Base-by-base conservation (phyloP, 495 filamentous ascomycete species). In the Aspergillus incahuasiensis region DNA sequence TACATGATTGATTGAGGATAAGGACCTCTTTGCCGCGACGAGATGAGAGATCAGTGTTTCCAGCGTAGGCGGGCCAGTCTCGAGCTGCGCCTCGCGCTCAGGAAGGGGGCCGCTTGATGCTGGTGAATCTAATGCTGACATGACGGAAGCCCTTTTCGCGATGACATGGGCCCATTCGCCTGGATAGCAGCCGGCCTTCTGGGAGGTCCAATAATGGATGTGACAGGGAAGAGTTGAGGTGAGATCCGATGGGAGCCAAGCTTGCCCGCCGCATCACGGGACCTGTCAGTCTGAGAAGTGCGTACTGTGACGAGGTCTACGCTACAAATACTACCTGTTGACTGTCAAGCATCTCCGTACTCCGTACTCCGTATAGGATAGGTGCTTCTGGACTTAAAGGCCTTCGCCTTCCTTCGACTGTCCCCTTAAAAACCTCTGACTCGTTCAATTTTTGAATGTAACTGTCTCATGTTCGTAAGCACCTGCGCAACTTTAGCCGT, bases 11-110 rank as follows among this genome's bases (percentile, higher is more conserved):
- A 92, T 89, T 2, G 89, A 91, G n/a, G 88, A 87, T 2, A 98
- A 82, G 7, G 92, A 92, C 22, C 90, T 84, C 72, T 97, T 98
- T 3, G 95, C 89, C 39, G 86, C 86, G 15, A 97, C 80, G 24
- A 97, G 88, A 73, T 95, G 83, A 2, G 80, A 77, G 42, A 96
- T 86, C 24, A 96, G 82, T 3, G 80, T 83, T 53, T 94, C 89
- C 50, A 94, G 79, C 25, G 66, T 66, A 24, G 68, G 71, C 48
- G 67, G 59, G 11, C 63, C 55, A 20, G 58, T 57, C 30, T 66
- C 55, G n/a, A 62, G 62, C 12, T 35, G 19, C 15, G 54, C 47
- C 40, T 58, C 59, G 35, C 32, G 32, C 12, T 57, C 48, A 25
- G 58, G 56, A 16, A 41, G 40, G 8, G 55, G 25, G 39, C 49